Percentiles rank a stretch among this genome's conserved stretches.
phyloP scores from a whole-genome alignment of 305 asterid genomes.

The Fraxinus greggii region DNA sequence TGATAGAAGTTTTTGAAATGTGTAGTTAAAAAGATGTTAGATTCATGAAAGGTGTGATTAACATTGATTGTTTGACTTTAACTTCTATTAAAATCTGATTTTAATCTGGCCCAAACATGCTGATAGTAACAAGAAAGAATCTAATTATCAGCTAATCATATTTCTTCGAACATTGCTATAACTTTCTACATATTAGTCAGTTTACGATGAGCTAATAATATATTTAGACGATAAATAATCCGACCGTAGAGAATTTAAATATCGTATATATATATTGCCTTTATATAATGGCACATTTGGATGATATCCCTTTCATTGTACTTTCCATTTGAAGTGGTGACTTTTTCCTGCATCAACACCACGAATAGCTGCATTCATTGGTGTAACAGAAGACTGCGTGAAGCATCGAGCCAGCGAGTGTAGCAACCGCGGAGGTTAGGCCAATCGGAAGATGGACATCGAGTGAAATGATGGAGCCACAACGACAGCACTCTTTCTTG shows the following conservation, averaged over 20 bases:
- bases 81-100: too few relatives aligned
- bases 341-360: not conserved
- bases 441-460: slow-evolving; percentile 82
- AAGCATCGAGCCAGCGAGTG: slow-evolving; percentile 61
- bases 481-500: slow-evolving; percentile 76
- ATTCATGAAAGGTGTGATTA: too few relatives aligned
- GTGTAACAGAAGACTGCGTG: slow-evolving; percentile 44
- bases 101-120: too few relatives aligned
- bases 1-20: too few relatives aligned
- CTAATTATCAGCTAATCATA: not conserved
- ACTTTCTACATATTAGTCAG: not conserved
- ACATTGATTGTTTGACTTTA: too few relatives aligned
- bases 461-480: slow-evolving; percentile 91
- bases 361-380: not conserved
- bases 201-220: not conserved
- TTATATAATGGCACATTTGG: not conserved
- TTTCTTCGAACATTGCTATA: not conserved
- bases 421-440: slow-evolving; percentile 77
- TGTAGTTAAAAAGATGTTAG: too few relatives aligned
- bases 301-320: not conserved
- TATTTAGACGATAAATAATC: not conserved
- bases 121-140: not conserved
- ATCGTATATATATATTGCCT: not conserved
- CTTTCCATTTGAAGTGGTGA: not conserved
- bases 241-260: not conserved